Evolutionary conservation across 1,284 basidiomycete species (phyloP).

Genomic region (Boletus semigastroideus): DNA sequence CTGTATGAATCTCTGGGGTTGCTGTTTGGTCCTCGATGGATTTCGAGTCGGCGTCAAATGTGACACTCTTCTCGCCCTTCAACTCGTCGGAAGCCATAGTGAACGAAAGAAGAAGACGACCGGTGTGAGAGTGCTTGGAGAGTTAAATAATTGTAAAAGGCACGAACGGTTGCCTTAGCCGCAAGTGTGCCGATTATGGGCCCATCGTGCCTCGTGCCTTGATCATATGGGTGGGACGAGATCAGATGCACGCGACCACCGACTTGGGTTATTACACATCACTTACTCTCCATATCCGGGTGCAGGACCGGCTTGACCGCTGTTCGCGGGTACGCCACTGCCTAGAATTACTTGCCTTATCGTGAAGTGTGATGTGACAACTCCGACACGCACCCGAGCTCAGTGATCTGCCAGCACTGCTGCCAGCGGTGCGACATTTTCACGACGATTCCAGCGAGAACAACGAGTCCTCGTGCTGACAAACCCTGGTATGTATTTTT

Average conservation of each 20-base stretch:
- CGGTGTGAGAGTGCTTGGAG: not conserved
- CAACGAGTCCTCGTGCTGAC: no score
- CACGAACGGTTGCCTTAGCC: not conserved
- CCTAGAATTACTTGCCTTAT: not conserved
- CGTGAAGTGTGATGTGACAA: no score
- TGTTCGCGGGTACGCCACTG: not conserved
- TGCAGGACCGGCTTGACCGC: not conserved
- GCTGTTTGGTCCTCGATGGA: constrained; percentile 14
- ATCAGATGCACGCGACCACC: not conserved
- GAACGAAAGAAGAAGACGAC: not conserved
- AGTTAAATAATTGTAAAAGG: not conserved
- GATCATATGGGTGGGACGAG: not conserved
- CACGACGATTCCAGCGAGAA: no score
- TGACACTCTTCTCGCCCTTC: not conserved
- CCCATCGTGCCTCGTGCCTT: not conserved
- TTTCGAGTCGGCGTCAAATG: constrained; percentile 6
- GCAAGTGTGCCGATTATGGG: not conserved
- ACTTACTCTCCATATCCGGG: not conserved
- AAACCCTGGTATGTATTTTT: no score
- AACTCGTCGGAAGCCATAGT: constrained; percentile 19
- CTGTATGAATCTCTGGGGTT: not conserved
- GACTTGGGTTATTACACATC: not conserved
- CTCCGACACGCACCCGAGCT: no score
- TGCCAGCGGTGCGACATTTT: no score
- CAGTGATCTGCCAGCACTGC: no score